Evolutionary conservation across 306 rosid species (phyloP), one percentile per base, ranked within the genome.

Genomic region (Citrullus mucosospermus): DNA sequence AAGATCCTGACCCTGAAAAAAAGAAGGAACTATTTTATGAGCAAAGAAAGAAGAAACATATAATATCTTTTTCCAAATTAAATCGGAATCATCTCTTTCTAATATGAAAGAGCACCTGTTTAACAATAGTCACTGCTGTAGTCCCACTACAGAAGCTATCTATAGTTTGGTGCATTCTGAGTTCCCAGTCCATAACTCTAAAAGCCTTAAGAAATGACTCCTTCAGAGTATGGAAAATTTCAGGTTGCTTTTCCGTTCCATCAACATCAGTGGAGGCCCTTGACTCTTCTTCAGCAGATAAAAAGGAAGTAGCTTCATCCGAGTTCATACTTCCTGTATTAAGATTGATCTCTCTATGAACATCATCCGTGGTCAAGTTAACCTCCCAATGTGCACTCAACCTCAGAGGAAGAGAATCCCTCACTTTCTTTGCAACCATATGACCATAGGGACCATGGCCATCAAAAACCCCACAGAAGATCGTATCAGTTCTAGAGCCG

Each of bases 381-480:
- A 79, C 83, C 81, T 93, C 98, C 99, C 97, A 96, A 76, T 91
- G 89, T 32, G 97, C 82, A 82, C 92, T 96, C 88, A 96, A 87
- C 69, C 85, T 92, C 75, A 96, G 85, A 78, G 99, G 99, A 80
- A 96, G 97, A 76, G 93, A 88, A 88, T 96, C 99, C 89, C 99
- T 90, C 89, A 96, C 99, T 87, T 86, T 92, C 87, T 90, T 96
- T 1, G 99, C 99, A 75, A 96, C 99, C 99, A 96, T 87, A 84
- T 96, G 99, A 67, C 99, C 99, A 77, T 28, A 96, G 0, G 99
- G 99, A 63, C 99, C 99, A 11, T 96, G 99, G 46, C 99, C 99
- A 82, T 96, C 99, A 70, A 96, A 96, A 84, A 96, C 99, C 53
- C 99, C 99, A 78, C 99, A 96, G 84, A 96, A 96, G 79, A 83